Base-by-base conservation (phyloP, 169 alveolate species). In the Cryptosporidium muris region DNA sequence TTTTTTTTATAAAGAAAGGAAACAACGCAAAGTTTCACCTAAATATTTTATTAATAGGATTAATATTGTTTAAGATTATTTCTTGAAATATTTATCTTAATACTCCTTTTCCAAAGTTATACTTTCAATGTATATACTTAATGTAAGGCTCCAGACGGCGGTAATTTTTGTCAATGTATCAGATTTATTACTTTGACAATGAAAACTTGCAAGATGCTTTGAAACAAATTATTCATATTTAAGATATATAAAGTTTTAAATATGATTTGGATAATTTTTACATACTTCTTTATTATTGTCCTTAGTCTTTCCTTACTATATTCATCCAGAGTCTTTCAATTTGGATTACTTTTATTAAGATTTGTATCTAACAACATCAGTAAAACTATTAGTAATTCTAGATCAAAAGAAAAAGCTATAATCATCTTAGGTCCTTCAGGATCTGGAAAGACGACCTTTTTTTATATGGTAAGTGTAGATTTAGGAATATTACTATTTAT, bases 351-450 rank as follows among this genome's bases (percentile, higher is more conserved):
- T 51, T 45, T 42, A 7, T 25, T 58, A 3, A 56, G 43, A 25
- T 74, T n/a, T 43, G 36, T 58, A 0, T 53, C 16, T 5, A 37
- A 4, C 38, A 25, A n/a, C 43, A 9, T 74, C 34, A 9, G 40
- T 11, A 14, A 34, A n/a, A 34, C 48, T 42, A 2, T 74, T 6
- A 16, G 60, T 34, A 2, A 12, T 16, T 36, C 54, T 7, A 74
- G 16, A 25, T 25, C 42, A 2, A 43, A 43, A 42, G 11, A 16
- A 47, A 74, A 37, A 12, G 54, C 54, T n/a, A 58, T 53, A 52
- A 62, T 81, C 1, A 66, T 81, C 9, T 12, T 65, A 16, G 89
- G 89, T 48, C 89, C 89, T 7, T 65, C 81, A n/a, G 89, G 89
- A 8, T 65, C 82, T 2, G 89, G 89, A 3, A 81, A 81, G 48